Evolutionary conservation across 768 basidiomycete species (phyloP).

Genomic region (Exidia glandulosa): DNA sequence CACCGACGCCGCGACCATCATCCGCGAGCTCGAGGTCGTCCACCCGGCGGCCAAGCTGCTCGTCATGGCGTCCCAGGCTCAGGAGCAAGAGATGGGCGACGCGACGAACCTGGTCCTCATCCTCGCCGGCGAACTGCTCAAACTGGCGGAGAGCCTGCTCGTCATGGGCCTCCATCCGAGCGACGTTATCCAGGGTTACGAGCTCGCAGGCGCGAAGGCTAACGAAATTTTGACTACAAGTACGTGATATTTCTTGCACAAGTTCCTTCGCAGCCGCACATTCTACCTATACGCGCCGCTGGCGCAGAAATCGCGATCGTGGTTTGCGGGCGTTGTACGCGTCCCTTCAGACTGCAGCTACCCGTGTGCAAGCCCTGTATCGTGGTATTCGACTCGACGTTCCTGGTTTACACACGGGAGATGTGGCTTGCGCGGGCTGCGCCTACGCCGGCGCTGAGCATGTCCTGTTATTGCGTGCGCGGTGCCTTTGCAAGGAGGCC

Average conservation of each 20-base stretch:
- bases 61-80: constrained; percentile 97
- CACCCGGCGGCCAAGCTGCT: constrained; percentile 98
- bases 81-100: constrained; percentile 95
- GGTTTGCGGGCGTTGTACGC: no score
- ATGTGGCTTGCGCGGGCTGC: no score
- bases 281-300: no score
- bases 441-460: no score
- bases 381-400: no score
- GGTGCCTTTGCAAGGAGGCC: no score
- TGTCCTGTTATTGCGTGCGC: no score
- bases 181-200: constrained; percentile 91
- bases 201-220: constrained; percentile 77
- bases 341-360: no score
- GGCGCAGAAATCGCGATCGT: no score
- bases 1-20: constrained; percentile 97
- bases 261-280: not conserved
- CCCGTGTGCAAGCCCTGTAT: no score
- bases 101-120: constrained; percentile 94
- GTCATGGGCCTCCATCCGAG: constrained; percentile 96
- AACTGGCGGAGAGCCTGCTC: constrained; percentile 83
- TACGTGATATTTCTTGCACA: not conserved
- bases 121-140: constrained; percentile 87
- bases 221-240: not conserved
- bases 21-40: constrained; percentile 94
- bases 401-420: no score